Conservation (phyloP, 805 yeast species). For the Candida golubevii region DNA sequence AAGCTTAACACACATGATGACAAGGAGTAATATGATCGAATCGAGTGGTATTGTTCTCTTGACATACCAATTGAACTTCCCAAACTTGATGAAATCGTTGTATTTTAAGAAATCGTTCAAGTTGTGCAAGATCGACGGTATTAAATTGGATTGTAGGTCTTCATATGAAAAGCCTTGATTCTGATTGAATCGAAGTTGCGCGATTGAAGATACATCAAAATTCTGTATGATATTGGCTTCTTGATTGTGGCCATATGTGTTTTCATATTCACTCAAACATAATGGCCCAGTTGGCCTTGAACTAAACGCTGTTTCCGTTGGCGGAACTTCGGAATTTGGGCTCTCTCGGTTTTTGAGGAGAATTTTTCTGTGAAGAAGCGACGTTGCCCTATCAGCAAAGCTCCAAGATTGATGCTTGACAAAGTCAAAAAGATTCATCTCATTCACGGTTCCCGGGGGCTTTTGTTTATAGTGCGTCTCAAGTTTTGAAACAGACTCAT, state of each 20-base stretch:
- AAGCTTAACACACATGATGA: constrained; percentile 51
- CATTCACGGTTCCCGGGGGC: constrained; percentile 37
- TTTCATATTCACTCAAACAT: constrained; percentile 35
- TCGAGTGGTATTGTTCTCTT: constrained; percentile 59
- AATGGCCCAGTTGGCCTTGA: constrained; percentile 23
- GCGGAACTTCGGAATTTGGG: neutral
- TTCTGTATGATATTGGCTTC: constrained; percentile 39
- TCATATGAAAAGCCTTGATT: constrained; percentile 44
- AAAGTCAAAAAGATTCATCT: constrained; percentile 43
- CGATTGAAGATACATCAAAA: constrained; percentile 33
- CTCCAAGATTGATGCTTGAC: constrained; percentile 47
- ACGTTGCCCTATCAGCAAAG: constrained; percentile 51
- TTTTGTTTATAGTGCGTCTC: constrained; percentile 28
- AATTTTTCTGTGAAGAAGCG: constrained; percentile 41
- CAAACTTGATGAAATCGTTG: constrained; percentile 48
- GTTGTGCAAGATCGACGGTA: constrained; percentile 55
- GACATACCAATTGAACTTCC: constrained; percentile 57
- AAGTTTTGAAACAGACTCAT: constrained; percentile 43
- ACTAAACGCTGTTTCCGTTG: constrained; percentile 1
- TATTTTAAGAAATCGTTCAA: constrained; percentile 51
- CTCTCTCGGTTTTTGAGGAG: constrained; percentile 27
- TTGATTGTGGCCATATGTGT: constrained; percentile 35
- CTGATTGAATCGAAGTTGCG: constrained; percentile 34
- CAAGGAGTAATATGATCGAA: constrained; percentile 49
- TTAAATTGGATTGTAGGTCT: constrained; percentile 48